Conservation (phyloP, 139 green algal genomes). For the Medakamo hakoo region DNA sequence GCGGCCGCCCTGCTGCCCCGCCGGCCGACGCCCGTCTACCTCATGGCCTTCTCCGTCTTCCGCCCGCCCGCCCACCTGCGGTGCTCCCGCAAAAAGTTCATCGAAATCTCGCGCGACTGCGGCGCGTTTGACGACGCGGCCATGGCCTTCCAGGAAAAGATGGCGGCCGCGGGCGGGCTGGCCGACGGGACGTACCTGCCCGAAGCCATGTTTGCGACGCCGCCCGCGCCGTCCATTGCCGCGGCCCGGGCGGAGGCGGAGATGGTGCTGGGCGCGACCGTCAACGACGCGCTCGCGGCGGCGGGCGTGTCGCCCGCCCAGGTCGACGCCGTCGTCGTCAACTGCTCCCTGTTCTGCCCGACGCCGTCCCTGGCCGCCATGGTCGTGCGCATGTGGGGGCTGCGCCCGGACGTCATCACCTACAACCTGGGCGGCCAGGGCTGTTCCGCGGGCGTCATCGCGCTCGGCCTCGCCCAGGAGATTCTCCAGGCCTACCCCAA, state of each 20-base stretch:
- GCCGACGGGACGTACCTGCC: constrained; percentile 87
- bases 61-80: background rate
- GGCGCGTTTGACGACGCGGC: constrained; percentile 48
- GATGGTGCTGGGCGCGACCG: constrained; percentile 47
- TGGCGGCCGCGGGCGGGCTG: constrained; percentile 65
- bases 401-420: constrained; percentile 71
- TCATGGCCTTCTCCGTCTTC: background rate
- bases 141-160: constrained; percentile 83
- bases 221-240: constrained; percentile 47
- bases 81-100: constrained; percentile 3
- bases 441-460: constrained; percentile 74
- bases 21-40: background rate
- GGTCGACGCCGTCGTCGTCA: constrained; percentile 87
- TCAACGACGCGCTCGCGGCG: constrained; percentile 46
- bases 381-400: constrained; percentile 91
- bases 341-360: constrained; percentile 95
- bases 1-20: background rate
- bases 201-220: constrained; percentile 17
- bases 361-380: constrained; percentile 84
- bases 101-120: background rate
- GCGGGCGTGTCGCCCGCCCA: constrained; percentile 27
- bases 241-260: constrained; percentile 73
- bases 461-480: constrained; percentile 75
- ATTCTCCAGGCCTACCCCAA: constrained; percentile 44
- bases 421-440: constrained; percentile 98